These are phyloP conservation scores for Podospora sp. DNA, from an alignment of 495 filamentous ascomycete species.

Conservation along the genomic window DNA sequence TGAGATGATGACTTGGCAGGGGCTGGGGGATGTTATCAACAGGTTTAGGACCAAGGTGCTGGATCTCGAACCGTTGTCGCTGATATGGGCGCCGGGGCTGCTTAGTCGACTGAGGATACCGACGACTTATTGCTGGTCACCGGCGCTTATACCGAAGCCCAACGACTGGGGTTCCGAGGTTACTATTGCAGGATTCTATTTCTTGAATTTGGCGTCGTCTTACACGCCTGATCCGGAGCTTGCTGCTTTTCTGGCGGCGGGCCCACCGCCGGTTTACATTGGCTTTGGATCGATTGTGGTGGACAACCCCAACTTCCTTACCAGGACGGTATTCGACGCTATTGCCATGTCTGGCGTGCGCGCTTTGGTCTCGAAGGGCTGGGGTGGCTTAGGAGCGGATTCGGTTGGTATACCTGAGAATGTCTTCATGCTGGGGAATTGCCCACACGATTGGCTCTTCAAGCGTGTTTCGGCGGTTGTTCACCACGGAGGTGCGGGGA, in stretches of 20 bases:
- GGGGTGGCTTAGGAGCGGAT: constrained; percentile 73
- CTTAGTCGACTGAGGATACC: constrained; percentile 63
- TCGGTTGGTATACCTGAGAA: constrained; percentile 61
- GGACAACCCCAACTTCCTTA: constrained; percentile 69
- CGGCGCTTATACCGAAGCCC: constrained; percentile 66
- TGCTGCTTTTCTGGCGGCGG: constrained; percentile 56
- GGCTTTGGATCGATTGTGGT: constrained; percentile 84
- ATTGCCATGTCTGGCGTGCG: constrained; percentile 65
- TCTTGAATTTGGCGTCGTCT: constrained; percentile 62
- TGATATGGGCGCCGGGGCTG: constrained; percentile 66
- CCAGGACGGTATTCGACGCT: constrained; percentile 68
- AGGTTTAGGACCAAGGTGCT: constrained; percentile 61
- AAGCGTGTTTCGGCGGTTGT: constrained; percentile 72
- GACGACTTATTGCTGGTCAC: constrained; percentile 69
- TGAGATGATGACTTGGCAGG: constrained; percentile 68
- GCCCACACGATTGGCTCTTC: constrained; percentile 85
- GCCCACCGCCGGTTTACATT: constrained; percentile 75
- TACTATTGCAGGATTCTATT: constrained; percentile 66
- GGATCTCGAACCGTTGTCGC: constrained; percentile 62
- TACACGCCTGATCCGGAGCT: constrained; percentile 60
- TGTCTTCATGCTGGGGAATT: constrained; percentile 77
- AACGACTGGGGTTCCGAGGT: constrained; percentile 65
- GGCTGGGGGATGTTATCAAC: constrained; percentile 67
- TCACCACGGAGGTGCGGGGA: constrained; percentile 83
- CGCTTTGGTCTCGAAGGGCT: constrained; percentile 78